These are phyloP conservation scores for Waltiozyma sp. DNA, from an alignment of 1,139 yeast species.

Conservation along the genomic window DNA sequence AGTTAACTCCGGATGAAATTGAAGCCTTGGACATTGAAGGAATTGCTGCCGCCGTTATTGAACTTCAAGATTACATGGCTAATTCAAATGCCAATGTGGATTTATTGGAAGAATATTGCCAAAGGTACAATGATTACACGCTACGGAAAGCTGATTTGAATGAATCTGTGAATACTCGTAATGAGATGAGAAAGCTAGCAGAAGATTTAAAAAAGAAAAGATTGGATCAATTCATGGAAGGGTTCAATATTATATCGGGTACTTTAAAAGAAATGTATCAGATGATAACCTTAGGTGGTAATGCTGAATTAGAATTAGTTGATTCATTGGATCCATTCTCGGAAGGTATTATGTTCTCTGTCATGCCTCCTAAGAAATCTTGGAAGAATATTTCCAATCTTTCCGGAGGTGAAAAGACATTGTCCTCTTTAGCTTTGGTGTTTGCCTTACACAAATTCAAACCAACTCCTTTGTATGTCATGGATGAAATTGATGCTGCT, in stretches of 20 bases:
- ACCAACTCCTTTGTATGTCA: slow-evolving; percentile 95
- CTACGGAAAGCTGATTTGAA: slow-evolving; percentile 57
- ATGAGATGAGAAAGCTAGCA: slow-evolving; percentile 46
- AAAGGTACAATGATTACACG: slow-evolving; percentile 52
- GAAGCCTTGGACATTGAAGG: slow-evolving; percentile 36
- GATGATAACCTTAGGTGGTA: slow-evolving; percentile 98
- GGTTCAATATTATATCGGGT: slow-evolving; percentile 76
- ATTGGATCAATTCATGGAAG: slow-evolving; percentile 85
- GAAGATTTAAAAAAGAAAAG: slow-evolving; percentile 69
- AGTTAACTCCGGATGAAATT: slow-evolving; percentile 43
- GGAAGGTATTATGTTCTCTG: slow-evolving; percentile 92
- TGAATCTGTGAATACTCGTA: slow-evolving; percentile 55
- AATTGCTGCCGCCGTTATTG: slow-evolving; percentile 41
- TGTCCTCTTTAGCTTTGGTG: slow-evolving; percentile 88
- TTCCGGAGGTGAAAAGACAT: slow-evolving; percentile 96
- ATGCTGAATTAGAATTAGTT: slow-evolving; percentile 92
- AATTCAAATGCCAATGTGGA: slow-evolving; percentile 61
- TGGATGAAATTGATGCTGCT: slow-evolving; percentile 99
- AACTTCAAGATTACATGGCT: slow-evolving; percentile 45
- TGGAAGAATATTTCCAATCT: slow-evolving; percentile 93
- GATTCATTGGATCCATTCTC: slow-evolving; percentile 97
- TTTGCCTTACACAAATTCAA: slow-evolving; percentile 94
- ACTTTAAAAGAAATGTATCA: slow-evolving; percentile 95
- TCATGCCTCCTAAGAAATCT: slow-evolving; percentile 98
- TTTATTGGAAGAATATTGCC: slow-evolving; percentile 66